Percentiles rank a stretch among this genome's conserved stretches.
These are phyloP conservation scores for Tieghemostelium lacteum DNA, from an alignment of 78 protist species.

Conservation along the genomic window DNA sequence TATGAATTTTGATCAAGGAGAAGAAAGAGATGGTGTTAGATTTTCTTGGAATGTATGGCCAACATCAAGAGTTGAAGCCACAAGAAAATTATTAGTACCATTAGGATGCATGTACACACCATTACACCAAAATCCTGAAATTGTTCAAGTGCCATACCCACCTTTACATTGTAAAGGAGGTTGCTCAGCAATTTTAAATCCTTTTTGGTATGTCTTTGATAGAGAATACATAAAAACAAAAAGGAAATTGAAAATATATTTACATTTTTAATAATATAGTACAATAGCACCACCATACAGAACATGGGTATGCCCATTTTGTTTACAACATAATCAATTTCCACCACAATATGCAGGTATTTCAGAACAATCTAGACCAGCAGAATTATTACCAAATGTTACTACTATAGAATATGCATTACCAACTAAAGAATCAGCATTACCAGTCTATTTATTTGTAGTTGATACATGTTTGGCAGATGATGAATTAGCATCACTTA, in stretches of 20 bases:
- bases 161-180: conserved; percentile 91
- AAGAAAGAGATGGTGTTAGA: conserved; percentile 92
- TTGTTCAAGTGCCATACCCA: conserved; percentile 89
- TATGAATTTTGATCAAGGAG: conserved; percentile 60
- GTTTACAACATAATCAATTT: conserved; percentile 92
- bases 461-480: conserved; percentile 93
- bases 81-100: conserved; percentile 93
- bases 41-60: conserved; percentile 94
- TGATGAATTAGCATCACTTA: conserved; percentile 91
- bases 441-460: conserved; percentile 93
- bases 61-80: conserved; percentile 83
- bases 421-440: conserved; percentile 78
- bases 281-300: conserved; percentile 82
- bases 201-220: conserved; percentile 83
- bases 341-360: conserved; percentile 94
- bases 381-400: conserved; percentile 92
- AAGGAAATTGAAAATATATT: not conserved
- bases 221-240: not conserved
- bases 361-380: conserved; percentile 87
- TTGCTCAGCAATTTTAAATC: conserved; percentile 94
- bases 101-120: conserved; percentile 97
- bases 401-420: conserved; percentile 75
- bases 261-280: conserved; percentile 15
- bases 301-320: conserved; percentile 95
- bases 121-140: conserved; percentile 77